Evolutionary conservation across 257 asterid species (phyloP).

Genomic region (Plantago major): DNA sequence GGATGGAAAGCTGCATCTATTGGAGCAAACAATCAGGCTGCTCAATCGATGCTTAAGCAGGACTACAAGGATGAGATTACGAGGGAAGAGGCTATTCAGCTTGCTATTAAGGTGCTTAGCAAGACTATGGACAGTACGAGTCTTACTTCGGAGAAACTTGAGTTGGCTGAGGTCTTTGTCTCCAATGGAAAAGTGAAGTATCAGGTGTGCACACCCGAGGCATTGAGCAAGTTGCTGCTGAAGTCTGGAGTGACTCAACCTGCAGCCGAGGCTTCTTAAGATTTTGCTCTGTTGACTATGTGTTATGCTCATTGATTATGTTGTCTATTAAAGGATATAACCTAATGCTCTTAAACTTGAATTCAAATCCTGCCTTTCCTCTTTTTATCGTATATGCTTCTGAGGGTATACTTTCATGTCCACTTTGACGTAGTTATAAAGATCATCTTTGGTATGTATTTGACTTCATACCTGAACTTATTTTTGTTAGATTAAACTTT

Average conservation of each 20-base stretch:
- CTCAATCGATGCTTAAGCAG: conserved; percentile 90
- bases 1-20: conserved; percentile 97
- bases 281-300: conserved; percentile 16
- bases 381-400: neutral
- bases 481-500: no score
- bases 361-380: conserved; percentile 4
- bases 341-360: conserved; percentile 18
- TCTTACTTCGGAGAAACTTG: conserved; percentile 88
- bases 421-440: neutral
- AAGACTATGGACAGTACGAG: conserved; percentile 97
- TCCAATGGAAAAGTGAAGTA: conserved; percentile 65
- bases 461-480: no score
- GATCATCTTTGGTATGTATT: neutral
- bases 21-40: conserved; percentile 91
- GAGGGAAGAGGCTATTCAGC: conserved; percentile 75
- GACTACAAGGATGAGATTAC: conserved; percentile 84
- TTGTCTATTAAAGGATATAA: conserved; percentile 18
- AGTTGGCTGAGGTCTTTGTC: conserved; percentile 77
- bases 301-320: conserved; percentile 17
- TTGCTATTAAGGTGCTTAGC: conserved; percentile 81
- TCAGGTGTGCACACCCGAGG: conserved; percentile 64
- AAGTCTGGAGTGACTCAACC: conserved; percentile 86
- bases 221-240: conserved; percentile 48
- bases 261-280: conserved; percentile 63
- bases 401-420: neutral